Percentiles rank a stretch among this genome's conserved stretches.
These are phyloP conservation scores for Emmonsiellopsis sp. DNA, from an alignment of 2,329 filamentous ascomycete species.

Conservation along the genomic window DNA sequence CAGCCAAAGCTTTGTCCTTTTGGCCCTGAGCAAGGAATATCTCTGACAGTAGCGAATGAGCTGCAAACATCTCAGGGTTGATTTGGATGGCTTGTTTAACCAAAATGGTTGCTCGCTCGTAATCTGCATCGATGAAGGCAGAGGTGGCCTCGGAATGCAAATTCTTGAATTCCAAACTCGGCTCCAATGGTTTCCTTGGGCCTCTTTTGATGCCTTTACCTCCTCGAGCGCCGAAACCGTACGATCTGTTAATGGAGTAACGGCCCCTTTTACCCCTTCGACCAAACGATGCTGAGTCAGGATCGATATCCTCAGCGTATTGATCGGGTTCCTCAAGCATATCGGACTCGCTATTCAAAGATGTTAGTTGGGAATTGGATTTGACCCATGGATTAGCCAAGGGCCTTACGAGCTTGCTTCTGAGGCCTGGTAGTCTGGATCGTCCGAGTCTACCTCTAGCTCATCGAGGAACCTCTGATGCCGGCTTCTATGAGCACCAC, in stretches of 20 bases:
- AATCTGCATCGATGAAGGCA: constrained; percentile 40
- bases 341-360: background rate
- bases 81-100: constrained; percentile 42
- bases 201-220: constrained; percentile 33
- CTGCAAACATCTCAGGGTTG: constrained; percentile 54
- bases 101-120: constrained; percentile 33
- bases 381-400: background rate
- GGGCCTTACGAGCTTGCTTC: background rate
- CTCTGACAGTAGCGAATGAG: constrained; percentile 52
- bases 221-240: constrained; percentile 8
- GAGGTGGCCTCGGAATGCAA: constrained; percentile 38
- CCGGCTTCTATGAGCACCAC: background rate
- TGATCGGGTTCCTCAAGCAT: background rate
- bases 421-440: background rate
- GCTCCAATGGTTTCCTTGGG: constrained; percentile 37
- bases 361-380: background rate
- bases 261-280: constrained; percentile 9
- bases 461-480: background rate
- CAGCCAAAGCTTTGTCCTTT: constrained; percentile 46
- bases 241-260: constrained; percentile 11
- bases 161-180: constrained; percentile 38
- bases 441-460: background rate
- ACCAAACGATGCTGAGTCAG: constrained; percentile 5
- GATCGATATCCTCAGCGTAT: background rate
- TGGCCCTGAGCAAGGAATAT: constrained; percentile 48